Base-by-base conservation (phyloP, 1,139 yeast genomes). In the Meyerozyma athensensis region DNA sequence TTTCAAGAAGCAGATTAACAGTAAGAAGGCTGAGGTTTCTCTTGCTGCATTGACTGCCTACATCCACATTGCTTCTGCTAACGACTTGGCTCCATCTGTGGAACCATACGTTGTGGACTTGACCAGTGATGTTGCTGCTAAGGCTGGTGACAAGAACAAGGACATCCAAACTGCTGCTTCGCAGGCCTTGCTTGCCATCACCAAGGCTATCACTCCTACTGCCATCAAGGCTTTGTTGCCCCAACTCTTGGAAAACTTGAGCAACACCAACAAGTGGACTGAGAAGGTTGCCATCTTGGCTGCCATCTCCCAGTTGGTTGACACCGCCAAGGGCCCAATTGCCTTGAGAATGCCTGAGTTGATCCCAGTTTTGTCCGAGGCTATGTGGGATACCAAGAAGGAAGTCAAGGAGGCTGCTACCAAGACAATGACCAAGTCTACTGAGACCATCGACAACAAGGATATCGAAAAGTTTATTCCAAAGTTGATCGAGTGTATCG, bases 381-480 rank as follows among this genome's bases (percentile, higher is more conserved):
- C 97, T 58, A 92, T 92, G 97, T 92, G 98, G 98, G 98, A 92
- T 72, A 92, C 98, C 74, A 92, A 92, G 82, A 79, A 80, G 71
- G 97, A 92, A 65, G 97, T 92, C 66, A 92, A 92, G 84, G 81
- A 79, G 58, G 95, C 94, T 63, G 97, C 98, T 54, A 85, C 95
- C 59, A 82, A 81, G 59, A 87, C 97, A 67, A 89, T 92, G 80
- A 79, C 90, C 70, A 86, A 87, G 74, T 83, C 96, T 55, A 92
- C 98, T 58, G 94, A 89, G 69, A 89, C 97, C 62, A 92, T 92
- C 60, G 95, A 92, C 72, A 92, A 92, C 90, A 92, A 92, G 83
- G 98, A 92, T 87, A 94, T 92, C 65, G 96, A 87, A 72, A 87
- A 90, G 79, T 92, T 92, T 77, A 92, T 92, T 72, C 98, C 98